Conservation (phyloP, 208 protist species). For the Crithidia thermophila region DNA sequence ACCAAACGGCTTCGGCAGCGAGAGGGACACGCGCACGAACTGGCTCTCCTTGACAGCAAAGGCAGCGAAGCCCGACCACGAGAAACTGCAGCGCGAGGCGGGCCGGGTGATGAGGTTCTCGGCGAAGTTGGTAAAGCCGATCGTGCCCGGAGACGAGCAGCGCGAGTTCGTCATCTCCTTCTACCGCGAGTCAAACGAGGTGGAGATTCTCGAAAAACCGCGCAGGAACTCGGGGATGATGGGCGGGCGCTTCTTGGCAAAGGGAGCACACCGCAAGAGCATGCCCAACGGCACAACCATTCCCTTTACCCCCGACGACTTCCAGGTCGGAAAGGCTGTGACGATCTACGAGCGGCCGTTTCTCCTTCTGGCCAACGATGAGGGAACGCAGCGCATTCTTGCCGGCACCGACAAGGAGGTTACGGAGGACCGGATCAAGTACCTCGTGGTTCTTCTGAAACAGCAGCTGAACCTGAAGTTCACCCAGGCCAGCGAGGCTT, state of each 20-base stretch:
- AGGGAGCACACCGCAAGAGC: slow-evolving; percentile 69
- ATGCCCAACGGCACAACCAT: slow-evolving; percentile 70
- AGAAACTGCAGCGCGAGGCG: slow-evolving; percentile 63
- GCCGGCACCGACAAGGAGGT: slow-evolving; percentile 63
- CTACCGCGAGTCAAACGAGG: slow-evolving; percentile 85
- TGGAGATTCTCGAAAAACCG: slow-evolving; percentile 87
- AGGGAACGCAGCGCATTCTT: slow-evolving; percentile 66
- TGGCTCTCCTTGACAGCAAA: slow-evolving; percentile 83
- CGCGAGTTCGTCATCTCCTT: slow-evolving; percentile 91
- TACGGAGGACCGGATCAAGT: slow-evolving; percentile 65
- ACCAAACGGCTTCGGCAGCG: slow-evolving; percentile 89
- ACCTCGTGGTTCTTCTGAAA: slow-evolving; percentile 76
- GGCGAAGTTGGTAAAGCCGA: slow-evolving; percentile 58
- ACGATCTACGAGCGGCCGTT: slow-evolving; percentile 81
- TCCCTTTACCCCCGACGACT: slow-evolving; percentile 67
- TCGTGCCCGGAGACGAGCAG: slow-evolving; percentile 67
- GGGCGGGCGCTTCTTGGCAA: slow-evolving; percentile 90
- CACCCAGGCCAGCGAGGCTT: slow-evolving; percentile 72
- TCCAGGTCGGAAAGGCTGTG: slow-evolving; percentile 75
- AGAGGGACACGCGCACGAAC: slow-evolving; percentile 81
- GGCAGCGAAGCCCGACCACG: slow-evolving; percentile 64
- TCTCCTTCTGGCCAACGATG: slow-evolving; percentile 71
- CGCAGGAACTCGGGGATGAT: slow-evolving; percentile 88
- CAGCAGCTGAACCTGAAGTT: slow-evolving; percentile 86
- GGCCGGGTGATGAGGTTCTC: slow-evolving; percentile 89